Evolutionary conservation across 2,329 filamentous ascomycete genomes (phyloP).

Genomic region (Fusarium sp.): DNA sequence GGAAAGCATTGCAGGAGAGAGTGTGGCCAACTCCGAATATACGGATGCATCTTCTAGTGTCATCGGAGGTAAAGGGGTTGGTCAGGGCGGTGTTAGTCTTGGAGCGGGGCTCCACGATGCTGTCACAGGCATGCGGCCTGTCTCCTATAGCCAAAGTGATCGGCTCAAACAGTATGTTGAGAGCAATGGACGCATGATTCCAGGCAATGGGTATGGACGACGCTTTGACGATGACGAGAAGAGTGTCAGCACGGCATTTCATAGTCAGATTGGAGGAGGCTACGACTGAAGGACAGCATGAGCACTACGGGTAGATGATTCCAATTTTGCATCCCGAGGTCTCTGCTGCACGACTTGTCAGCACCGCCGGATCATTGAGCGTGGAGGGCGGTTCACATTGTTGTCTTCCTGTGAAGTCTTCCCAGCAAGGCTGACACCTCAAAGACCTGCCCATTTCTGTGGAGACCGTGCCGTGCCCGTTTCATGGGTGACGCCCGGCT

Average conservation of each 20-base stretch:
- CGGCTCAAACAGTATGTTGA: conserved; percentile 95
- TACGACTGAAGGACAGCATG: conserved; percentile 57
- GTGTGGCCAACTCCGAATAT: conserved; percentile 88
- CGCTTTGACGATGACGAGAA: conserved; percentile 91
- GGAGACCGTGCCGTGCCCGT: conserved; percentile 37
- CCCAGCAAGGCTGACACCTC: conserved; percentile 33
- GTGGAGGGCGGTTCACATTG: conserved; percentile 29
- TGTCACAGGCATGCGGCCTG: conserved; percentile 70
- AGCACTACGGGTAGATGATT: conserved; percentile 43
- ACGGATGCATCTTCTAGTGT: conserved; percentile 85
- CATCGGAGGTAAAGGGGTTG: conserved; percentile 76
- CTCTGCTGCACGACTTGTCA: conserved; percentile 37
- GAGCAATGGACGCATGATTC: conserved; percentile 75
- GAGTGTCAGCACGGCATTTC: conserved; percentile 95
- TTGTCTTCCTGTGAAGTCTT: conserved; percentile 36
- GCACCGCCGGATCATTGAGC: conserved; percentile 32
- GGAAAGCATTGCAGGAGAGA: conserved; percentile 89
- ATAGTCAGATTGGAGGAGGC: conserved; percentile 83
- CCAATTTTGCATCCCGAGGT: conserved; percentile 43
- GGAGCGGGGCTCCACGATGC: conserved; percentile 79
- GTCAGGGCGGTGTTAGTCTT: conserved; percentile 88
- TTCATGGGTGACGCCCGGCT: conserved; percentile 31
- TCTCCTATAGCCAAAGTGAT: conserved; percentile 71
- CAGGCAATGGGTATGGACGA: conserved; percentile 74
- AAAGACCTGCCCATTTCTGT: conserved; percentile 26